A percentile compares a stretch with the other conserved stretches of the same genome.
phyloP scores from a whole-genome alignment of 202 grass and related monocot genomes.

The Setaria viridis region DNA sequence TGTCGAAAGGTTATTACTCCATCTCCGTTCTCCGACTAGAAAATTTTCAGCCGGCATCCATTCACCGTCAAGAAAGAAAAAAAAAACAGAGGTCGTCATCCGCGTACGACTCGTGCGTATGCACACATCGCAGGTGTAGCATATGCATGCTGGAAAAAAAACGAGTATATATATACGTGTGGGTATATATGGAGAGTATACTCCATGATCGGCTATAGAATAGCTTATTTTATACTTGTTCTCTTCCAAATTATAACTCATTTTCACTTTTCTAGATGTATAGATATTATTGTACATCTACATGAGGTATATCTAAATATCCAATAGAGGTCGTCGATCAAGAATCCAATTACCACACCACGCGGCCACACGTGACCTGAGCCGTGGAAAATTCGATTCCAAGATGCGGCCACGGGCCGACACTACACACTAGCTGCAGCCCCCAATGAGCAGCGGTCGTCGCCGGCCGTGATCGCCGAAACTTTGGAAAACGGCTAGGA shows the following conservation, averaged over 20 bases:
- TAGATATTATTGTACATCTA: too few relatives aligned
- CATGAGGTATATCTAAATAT: too few relatives aligned
- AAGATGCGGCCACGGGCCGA: conserved; percentile 28
- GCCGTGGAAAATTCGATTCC: neutral
- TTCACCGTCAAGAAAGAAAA: neutral
- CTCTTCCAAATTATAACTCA: too few relatives aligned
- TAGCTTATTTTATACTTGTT: too few relatives aligned
- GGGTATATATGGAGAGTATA: too few relatives aligned
- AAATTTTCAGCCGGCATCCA: neutral
- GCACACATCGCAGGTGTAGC: neutral
- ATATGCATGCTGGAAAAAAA: neutral
- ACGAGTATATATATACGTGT: neutral
- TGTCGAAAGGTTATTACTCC: neutral
- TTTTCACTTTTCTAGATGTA: too few relatives aligned
- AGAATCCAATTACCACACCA: neutral
- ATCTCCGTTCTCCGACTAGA: neutral
- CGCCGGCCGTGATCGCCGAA: conserved; percentile 17
- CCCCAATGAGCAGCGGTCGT: conserved; percentile 40
- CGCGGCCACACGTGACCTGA: conserved; percentile 20
- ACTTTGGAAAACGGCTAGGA: neutral
- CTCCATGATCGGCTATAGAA: too few relatives aligned
- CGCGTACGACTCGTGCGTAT: neutral
- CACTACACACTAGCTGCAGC: neutral
- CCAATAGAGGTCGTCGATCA: neutral
- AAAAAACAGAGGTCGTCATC: neutral